Evolutionary conservation across 2,329 filamentous ascomycete species (phyloP).

Genomic region (Cordyceps militaris): DNA sequence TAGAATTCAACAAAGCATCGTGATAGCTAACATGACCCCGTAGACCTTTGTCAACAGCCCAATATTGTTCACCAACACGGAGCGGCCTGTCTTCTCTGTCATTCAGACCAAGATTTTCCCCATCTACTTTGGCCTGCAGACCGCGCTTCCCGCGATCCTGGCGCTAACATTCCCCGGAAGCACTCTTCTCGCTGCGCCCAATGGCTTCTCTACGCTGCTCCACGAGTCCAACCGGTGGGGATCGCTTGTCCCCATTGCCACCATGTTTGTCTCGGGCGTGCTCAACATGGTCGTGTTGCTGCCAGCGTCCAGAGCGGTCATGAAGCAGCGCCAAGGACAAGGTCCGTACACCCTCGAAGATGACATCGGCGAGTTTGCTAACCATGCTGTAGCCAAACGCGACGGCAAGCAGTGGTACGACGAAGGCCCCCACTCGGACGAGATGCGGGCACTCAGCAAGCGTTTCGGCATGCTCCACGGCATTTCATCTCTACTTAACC

Average conservation of each 20-base stretch:
- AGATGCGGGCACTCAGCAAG: slow-evolving; percentile 77
- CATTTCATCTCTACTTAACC: slow-evolving; percentile 70
- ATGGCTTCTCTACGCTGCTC: slow-evolving; percentile 49
- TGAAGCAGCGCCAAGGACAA: slow-evolving; percentile 71
- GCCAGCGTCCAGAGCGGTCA: slow-evolving; percentile 67
- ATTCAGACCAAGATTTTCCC: slow-evolving; percentile 80
- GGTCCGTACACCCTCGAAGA: slow-evolving; percentile 42
- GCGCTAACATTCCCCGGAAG: slow-evolving; percentile 75
- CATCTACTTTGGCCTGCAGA: slow-evolving; percentile 82
- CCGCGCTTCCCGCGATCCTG: slow-evolving; percentile 63
- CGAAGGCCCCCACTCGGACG: slow-evolving; percentile 67
- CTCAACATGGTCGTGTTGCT: slow-evolving; percentile 65
- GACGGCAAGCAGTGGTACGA: slow-evolving; percentile 88
- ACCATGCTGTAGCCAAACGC: slow-evolving; percentile 54
- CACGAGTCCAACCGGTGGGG: slow-evolving; percentile 53
- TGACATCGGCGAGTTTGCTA: not conserved
- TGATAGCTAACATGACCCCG: slow-evolving; percentile 10
- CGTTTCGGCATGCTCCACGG: slow-evolving; percentile 75
- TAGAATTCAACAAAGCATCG: not conserved
- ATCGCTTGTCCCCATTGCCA: slow-evolving; percentile 61
- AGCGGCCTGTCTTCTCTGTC: slow-evolving; percentile 71
- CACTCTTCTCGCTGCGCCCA: slow-evolving; percentile 37
- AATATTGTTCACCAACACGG: slow-evolving; percentile 68
- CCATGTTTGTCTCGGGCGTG: slow-evolving; percentile 63
- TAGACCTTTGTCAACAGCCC: slow-evolving; percentile 71